Evolutionary conservation across 371 early-diverging fungal species (phyloP), one percentile per base, ranked within the genome.

Genomic region (Lichtheimia ramosa): DNA sequence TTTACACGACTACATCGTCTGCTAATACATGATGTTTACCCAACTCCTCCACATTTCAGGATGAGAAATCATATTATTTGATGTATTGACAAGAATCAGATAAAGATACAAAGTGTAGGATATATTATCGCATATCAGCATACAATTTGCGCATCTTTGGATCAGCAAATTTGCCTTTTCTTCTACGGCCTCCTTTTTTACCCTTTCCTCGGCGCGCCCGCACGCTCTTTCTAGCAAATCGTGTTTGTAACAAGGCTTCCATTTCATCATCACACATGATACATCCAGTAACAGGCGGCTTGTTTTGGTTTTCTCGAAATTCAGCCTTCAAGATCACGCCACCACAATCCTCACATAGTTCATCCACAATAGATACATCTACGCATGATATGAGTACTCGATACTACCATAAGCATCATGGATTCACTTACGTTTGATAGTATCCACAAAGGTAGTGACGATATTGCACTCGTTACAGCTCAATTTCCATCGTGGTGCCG

Each of bases 401-500:
- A 8, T 34, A 34, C 34, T 8, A 8, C 34, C 34, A 34, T 27
- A 13, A 23, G 2, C 27, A 21, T 15, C 14, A 14, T 50, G 3
- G 0, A 5, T 0, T 8, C 5, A 42, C 66, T 61, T 64, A 75
- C 75, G 54, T 62, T 79, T 78, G 16, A 81, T 65, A 1, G 69
- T 77, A 54, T 79, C 77, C 21, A 73, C 61, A 62, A 79, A 79
- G 27, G 68, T 59, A 16, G 77, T 75, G 21, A 79, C 80, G 41
- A 79, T 63, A 51, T 76, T 79, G 64, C 80, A 77, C 58, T 73
- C 77, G 58, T 79, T 81, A 54, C 82, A 81, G 39, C 73, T 70
- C 15, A 83, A 51, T 59, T 83, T 83, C 78, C 81, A 83, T 50
- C 78, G 57, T 16, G 83, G 82, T 14, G 82, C 82, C 2, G 76